A percentile compares a stretch with the other conserved stretches of the same genome.
phyloP scores from a whole-genome alignment of 352 stramenopile genomes.

The Pythium diclinum region DNA sequence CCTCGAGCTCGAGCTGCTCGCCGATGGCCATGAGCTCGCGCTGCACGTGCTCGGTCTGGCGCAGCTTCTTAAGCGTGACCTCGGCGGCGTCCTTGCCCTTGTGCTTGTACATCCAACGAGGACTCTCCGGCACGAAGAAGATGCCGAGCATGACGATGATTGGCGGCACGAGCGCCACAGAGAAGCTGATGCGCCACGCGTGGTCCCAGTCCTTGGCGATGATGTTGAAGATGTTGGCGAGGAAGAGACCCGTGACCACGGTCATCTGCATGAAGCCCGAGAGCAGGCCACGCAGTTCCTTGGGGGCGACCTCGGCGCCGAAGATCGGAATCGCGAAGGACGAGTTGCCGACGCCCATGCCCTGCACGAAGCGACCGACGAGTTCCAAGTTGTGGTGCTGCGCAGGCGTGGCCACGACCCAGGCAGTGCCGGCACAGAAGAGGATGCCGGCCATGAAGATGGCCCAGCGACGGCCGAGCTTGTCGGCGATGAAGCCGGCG shows the following conservation, averaged over 20 bases:
- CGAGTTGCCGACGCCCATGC: constrained; percentile 42
- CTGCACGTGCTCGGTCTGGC: constrained; percentile 30
- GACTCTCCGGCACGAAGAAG: constrained; percentile 47
- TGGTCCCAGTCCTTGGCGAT: constrained; percentile 22
- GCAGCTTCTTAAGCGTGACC: constrained; percentile 29
- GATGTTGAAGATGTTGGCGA: constrained; percentile 42
- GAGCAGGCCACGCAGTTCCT: constrained; percentile 38
- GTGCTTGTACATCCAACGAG: constrained; percentile 46
- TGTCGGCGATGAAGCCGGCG: too few species aligned
- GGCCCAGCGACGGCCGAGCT: too few species aligned
- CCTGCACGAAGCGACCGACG: constrained; percentile 35
- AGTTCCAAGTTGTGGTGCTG: constrained; percentile 29
- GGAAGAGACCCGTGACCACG: constrained; percentile 35
- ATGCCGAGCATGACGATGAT: constrained; percentile 43
- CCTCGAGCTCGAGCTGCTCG: constrained; percentile 39
- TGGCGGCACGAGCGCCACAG: too few species aligned
- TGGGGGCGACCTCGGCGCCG: constrained; percentile 40
- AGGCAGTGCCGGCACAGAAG: constrained; percentile 39
- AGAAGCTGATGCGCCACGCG: constrained; percentile 38
- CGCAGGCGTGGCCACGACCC: constrained; percentile 25
- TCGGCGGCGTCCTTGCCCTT: constrained; percentile 34
- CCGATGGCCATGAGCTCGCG: constrained; percentile 43
- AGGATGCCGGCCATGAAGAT: constrained; percentile 35
- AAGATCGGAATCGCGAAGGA: constrained; percentile 49
- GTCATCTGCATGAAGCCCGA: constrained; percentile 48